A percentile compares a stretch with the other conserved stretches of the same genome.
phyloP scores from a whole-genome alignment of 164 flowering plant species.

The Kalanchoe fedtschenkoi region DNA sequence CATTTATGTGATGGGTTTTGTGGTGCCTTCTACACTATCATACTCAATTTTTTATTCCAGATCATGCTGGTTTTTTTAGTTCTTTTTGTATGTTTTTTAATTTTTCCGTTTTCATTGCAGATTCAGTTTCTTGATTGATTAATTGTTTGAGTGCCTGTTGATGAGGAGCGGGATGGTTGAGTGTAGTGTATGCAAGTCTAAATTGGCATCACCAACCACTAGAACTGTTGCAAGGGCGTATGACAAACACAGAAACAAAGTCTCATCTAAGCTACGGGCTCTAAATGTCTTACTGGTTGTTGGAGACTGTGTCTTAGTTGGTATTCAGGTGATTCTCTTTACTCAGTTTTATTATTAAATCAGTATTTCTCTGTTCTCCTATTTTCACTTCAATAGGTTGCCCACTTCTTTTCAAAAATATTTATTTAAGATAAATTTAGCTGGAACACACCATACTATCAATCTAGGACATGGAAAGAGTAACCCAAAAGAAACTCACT shows the following conservation, averaged over 20 bases:
- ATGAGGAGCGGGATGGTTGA: constrained; percentile 79
- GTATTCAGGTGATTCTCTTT: constrained; percentile 57
- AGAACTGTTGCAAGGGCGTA: constrained; percentile 75
- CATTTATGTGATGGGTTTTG: no score
- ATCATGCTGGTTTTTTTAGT: neutral
- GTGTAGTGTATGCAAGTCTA: constrained; percentile 90
- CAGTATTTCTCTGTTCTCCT: no score
- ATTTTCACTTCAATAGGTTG: no score
- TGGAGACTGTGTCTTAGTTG: constrained; percentile 88
- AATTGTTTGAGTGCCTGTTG: constrained; percentile 9
- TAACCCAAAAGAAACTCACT: no score
- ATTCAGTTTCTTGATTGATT: constrained; percentile 6
- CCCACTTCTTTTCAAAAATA: no score
- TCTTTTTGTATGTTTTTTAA: neutral
- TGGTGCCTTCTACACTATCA: no score
- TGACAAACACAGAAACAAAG: constrained; percentile 61
- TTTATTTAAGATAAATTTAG: no score
- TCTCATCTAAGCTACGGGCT: constrained; percentile 71
- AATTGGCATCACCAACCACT: constrained; percentile 43
- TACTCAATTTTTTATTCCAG: neutral
- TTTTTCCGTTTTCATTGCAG: constrained; percentile 1
- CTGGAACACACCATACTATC: no score
- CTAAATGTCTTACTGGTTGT: constrained; percentile 74
- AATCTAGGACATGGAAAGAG: no score
- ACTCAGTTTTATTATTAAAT: no score